Conservation (phyloP, 2,329 filamentous ascomycete species). For the Knufia petricola region DNA sequence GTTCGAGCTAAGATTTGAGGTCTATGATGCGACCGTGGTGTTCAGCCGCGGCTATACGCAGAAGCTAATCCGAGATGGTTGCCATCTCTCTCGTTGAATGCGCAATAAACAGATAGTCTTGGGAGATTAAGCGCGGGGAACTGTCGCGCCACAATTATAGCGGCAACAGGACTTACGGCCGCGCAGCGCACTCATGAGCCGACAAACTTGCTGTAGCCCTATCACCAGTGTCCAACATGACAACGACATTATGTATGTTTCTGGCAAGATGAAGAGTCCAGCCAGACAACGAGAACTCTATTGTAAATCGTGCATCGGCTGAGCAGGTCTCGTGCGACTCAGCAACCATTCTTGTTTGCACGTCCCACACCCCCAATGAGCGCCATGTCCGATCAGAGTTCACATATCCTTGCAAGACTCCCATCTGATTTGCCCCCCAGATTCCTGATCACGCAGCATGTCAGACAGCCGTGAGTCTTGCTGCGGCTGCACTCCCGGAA, state of each 20-base stretch:
- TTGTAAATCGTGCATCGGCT: conserved; percentile 6
- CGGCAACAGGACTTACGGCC: too few relatives aligned
- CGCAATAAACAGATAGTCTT: not conserved
- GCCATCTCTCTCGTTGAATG: not conserved
- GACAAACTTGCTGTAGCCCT: too few relatives aligned
- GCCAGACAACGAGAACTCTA: not conserved
- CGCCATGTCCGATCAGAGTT: not conserved
- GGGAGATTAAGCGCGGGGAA: not conserved
- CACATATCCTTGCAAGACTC: conserved; percentile 4
- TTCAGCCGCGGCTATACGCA: not conserved
- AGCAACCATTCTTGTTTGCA: conserved; percentile 2
- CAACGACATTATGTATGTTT: not conserved
- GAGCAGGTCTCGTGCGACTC: not conserved
- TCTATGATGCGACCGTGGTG: not conserved
- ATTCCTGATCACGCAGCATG: conserved; percentile 4
- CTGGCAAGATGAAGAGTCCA: not conserved
- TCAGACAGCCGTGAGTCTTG: conserved; percentile 14
- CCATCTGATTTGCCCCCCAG: not conserved
- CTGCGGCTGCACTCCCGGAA: conserved; percentile 18
- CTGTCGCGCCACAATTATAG: too few relatives aligned
- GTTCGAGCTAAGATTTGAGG: too few relatives aligned
- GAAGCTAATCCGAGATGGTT: not conserved
- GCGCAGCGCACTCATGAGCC: too few relatives aligned
- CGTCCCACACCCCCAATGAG: conserved; percentile 9
- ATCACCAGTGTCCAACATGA: too few relatives aligned